Percentiles rank a stretch among this genome's conserved stretches.
These are phyloP conservation scores for Corchorus olitorius DNA, from an alignment of 345 rosid species.

Conservation along the genomic window DNA sequence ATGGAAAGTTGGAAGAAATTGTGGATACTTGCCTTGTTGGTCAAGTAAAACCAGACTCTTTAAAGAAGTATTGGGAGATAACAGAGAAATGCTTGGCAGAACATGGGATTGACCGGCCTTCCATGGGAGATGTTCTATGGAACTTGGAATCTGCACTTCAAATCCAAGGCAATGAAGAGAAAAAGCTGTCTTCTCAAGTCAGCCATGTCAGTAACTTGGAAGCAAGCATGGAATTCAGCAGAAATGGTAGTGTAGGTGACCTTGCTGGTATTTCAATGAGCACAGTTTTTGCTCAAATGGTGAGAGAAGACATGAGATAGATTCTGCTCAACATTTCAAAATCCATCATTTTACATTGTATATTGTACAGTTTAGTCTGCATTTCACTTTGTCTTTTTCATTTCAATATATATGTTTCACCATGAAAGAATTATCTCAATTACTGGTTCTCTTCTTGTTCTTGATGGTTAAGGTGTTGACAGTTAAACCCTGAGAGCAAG, in stretches of 20 bases:
- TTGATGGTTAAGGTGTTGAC: no score
- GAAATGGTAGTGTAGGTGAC: slow-evolving; percentile 35
- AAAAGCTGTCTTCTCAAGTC: slow-evolving; percentile 16
- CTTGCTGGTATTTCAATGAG: slow-evolving; percentile 59
- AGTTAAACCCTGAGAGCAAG: no score
- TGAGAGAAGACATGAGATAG: slow-evolving; percentile 51
- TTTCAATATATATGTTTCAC: neutral
- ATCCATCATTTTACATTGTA: neutral
- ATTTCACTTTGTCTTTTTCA: neutral
- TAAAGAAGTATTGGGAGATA: slow-evolving; percentile 53
- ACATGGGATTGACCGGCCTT: slow-evolving; percentile 50
- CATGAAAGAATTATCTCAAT: neutral
- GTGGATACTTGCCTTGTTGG: slow-evolving; percentile 47
- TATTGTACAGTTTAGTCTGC: neutral
- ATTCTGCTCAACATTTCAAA: neutral
- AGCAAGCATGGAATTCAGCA: slow-evolving; percentile 33
- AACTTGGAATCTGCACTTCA: slow-evolving; percentile 65
- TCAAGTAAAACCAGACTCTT: slow-evolving; percentile 48
- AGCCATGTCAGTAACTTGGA: slow-evolving; percentile 28
- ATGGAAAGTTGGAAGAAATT: slow-evolving; percentile 46
- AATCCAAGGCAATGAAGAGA: slow-evolving; percentile 44
- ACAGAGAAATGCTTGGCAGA: slow-evolving; percentile 64
- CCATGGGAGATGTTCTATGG: slow-evolving; percentile 73
- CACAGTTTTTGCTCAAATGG: slow-evolving; percentile 66
- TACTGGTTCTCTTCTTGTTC: no score